Percentiles rank a stretch among this genome's conserved stretches.
phyloP scores from a whole-genome alignment of 176 grass and related monocot genomes.

The Cenchrus purpureus region DNA sequence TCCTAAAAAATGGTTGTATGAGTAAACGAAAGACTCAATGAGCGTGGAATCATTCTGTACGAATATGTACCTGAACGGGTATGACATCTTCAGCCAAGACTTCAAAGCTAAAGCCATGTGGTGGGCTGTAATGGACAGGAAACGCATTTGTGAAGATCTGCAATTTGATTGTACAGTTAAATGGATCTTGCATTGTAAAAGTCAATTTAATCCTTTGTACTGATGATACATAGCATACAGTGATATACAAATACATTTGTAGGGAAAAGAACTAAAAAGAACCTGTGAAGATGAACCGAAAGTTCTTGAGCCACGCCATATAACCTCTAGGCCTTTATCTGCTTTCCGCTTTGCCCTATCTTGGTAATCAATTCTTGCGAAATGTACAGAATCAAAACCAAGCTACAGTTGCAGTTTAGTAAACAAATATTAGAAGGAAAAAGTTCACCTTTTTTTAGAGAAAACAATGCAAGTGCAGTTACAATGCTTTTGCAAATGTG shows the following conservation, averaged over 20 bases:
- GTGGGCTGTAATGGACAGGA: slow-evolving; percentile 93
- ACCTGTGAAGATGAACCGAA: slow-evolving; percentile 94
- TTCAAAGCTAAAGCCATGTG: slow-evolving; percentile 85
- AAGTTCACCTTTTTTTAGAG: not conserved
- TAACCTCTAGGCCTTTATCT: slow-evolving; percentile 84
- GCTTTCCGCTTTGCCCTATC: slow-evolving; percentile 69
- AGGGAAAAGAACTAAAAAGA: slow-evolving; percentile 12
- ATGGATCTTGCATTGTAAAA: not conserved
- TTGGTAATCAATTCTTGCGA: slow-evolving; percentile 98
- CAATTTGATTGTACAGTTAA: slow-evolving; percentile 37
- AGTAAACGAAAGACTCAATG: not conserved
- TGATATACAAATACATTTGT: not conserved
- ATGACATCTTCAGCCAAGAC: slow-evolving; percentile 51
- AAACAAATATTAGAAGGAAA: slow-evolving; percentile 20
- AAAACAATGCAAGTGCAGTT: not conserved
- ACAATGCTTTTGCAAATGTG: slow-evolving; percentile 34
- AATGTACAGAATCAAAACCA: slow-evolving; percentile 91
- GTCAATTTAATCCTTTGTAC: not conserved
- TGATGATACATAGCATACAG: slow-evolving; percentile 18
- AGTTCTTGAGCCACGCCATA: slow-evolving; percentile 88
- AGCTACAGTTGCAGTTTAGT: slow-evolving; percentile 58
- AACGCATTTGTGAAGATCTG: slow-evolving; percentile 96
- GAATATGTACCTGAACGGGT: slow-evolving; percentile 79
- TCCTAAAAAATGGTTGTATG: slow-evolving; percentile 60
- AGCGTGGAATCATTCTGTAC: slow-evolving; percentile 12